Conservation (phyloP, 805 yeast species). For the Suhomyces pyralidae region DNA sequence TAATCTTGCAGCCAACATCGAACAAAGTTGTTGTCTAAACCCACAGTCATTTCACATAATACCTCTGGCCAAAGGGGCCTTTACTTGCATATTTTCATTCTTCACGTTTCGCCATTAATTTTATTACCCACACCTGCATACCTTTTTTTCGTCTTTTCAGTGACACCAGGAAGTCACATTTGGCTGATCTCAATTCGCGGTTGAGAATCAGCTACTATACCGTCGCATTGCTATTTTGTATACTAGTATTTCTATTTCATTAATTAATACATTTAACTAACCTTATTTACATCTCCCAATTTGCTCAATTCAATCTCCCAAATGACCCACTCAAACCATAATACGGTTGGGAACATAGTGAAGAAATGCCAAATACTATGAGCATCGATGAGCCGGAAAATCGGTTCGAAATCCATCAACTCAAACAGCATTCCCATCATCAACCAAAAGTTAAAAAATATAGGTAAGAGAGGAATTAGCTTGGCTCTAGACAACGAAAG, state of each 20-base stretch:
- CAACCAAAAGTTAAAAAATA: constrained; percentile 32
- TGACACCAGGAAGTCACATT: not conserved
- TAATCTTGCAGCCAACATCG: not conserved
- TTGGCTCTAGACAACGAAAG: constrained; percentile 24
- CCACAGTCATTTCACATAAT: not conserved
- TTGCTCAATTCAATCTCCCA: constrained; percentile 38
- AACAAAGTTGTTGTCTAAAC: not conserved
- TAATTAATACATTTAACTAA: constrained; percentile 1
- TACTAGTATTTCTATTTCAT: not conserved
- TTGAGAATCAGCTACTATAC: not conserved
- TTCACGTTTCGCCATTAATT: not conserved
- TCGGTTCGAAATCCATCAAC: constrained; percentile 34
- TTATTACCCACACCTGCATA: not conserved
- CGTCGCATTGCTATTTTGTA: not conserved
- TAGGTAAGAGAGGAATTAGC: constrained; percentile 34
- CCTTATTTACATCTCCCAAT: constrained; percentile 4
- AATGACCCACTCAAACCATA: constrained; percentile 63
- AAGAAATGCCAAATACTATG: constrained; percentile 93
- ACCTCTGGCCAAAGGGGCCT: not conserved
- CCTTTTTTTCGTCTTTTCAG: not conserved
- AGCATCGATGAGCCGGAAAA: constrained; percentile 63
- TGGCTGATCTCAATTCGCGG: not conserved
- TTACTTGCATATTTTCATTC: not conserved
- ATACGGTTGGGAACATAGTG: constrained; percentile 76
- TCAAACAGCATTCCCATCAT: constrained; percentile 33